Evolutionary conservation across 495 filamentous ascomycete genomes (phyloP), one percentile per base, ranked within the genome.

Genomic region (Neurospora tetraspora): DNA sequence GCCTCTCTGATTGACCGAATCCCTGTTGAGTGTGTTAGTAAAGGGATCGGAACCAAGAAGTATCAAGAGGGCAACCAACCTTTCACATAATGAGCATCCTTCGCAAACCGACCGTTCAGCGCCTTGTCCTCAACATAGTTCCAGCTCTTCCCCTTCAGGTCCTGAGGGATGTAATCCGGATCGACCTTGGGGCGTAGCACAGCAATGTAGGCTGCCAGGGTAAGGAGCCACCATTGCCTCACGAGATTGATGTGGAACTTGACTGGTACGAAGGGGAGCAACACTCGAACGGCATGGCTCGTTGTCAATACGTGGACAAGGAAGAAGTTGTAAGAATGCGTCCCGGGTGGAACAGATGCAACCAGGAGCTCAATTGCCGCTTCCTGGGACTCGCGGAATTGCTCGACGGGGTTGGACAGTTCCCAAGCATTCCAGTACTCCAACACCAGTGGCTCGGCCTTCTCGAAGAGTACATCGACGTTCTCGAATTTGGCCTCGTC

Each of bases 351-450:
- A 0, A 89, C 86, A 3, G 90, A 91, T 6, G 83, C 85, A 4
- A 92, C 86, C 0, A 98, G 82, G 3, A 98, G 77, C 0, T 90
- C 89, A 0, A 89, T 88, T 3, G 93, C 93, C 3, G 91, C 88
- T 76, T 91, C 86, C 77, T 97, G 93, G 6, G 89, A 93, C 47
- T 93, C 87, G 70, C 89, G 85, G 80, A 98, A 96, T 76, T 92
- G 90, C 70, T 88, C 85, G 39, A 83, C 81, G 0, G 91, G 89
- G 70, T 92, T 83, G 18, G 72, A 73, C 53, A 94, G 84, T 23
- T 85, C 85, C 92, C 93, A 95, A 16, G 92, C 89, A 74, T 96
- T 95, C 93, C 93, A 98, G 83, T 97, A 92, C 69, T 94, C 89
- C 42, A 97, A 80, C 5, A 96, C 81, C 1, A 87, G 84, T 65